Evolutionary conservation across 805 yeast genomes (phyloP).

Genomic region (Metschnikowia sp.): DNA sequence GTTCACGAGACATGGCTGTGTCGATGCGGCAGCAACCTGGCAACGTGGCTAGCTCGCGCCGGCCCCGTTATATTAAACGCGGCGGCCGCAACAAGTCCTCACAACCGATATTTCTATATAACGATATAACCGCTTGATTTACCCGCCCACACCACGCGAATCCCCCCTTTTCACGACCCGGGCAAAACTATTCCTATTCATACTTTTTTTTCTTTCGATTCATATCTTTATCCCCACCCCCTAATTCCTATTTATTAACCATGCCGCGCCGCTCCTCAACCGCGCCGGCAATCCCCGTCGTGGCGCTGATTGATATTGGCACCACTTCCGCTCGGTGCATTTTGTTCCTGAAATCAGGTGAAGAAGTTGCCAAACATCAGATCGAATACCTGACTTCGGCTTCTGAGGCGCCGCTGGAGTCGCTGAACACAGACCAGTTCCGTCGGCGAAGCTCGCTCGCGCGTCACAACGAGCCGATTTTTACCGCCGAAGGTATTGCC

Average conservation of each 20-base stretch:
- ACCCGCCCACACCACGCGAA: too few species aligned
- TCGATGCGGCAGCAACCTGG: too few species aligned
- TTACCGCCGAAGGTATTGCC: conserved; percentile 72
- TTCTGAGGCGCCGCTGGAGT: conserved; percentile 44
- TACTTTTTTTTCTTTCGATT: not conserved
- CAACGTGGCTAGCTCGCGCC: too few species aligned
- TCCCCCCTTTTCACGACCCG: too few species aligned
- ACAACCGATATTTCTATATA: too few species aligned
- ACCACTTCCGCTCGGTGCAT: conserved; percentile 91
- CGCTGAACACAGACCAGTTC: conserved; percentile 42
- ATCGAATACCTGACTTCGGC: conserved; percentile 83
- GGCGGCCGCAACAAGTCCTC: too few species aligned
- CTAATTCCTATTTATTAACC: not conserved
- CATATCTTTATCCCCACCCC: not conserved
- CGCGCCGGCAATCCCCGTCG: conserved; percentile 39
- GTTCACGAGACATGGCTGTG: too few species aligned
- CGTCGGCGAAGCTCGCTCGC: conserved; percentile 41
- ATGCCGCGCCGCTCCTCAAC: conserved; percentile 44
- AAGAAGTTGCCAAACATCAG: conserved; percentile 83
- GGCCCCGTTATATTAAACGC: too few species aligned
- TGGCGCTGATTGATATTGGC: conserved; percentile 84
- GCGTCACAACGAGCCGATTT: conserved; percentile 55
- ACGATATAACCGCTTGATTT: too few species aligned
- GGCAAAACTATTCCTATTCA: too few species aligned
- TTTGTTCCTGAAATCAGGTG: conserved; percentile 67